A percentile compares a stretch with the other conserved stretches of the same genome.
phyloP scores from a whole-genome alignment of 495 filamentous ascomycete species.

The Penicillium crystallinum region DNA sequence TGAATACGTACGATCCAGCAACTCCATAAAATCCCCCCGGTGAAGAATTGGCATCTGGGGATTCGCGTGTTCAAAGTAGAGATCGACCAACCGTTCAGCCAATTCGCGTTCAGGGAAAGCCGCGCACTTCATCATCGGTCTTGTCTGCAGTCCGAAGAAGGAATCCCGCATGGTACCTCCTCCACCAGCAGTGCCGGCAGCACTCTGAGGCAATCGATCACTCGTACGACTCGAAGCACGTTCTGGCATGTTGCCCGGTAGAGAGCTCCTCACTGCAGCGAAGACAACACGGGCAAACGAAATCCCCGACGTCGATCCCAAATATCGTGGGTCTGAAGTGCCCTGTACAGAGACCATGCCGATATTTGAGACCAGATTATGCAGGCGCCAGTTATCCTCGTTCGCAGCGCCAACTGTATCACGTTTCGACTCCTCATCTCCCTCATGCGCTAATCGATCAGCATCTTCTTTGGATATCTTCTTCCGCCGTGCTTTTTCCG shows the following conservation, averaged over 20 bases:
- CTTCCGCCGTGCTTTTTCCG: constrained; percentile 20
- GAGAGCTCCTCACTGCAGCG: constrained; percentile 84
- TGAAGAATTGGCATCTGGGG: constrained; percentile 93
- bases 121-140: constrained; percentile 78
- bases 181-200: constrained; percentile 36
- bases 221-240: constrained; percentile 49
- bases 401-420: constrained; percentile 27
- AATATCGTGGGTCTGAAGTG: constrained; percentile 70
- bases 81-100: constrained; percentile 63
- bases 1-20: constrained; percentile 74
- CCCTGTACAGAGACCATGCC: constrained; percentile 72
- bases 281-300: constrained; percentile 94
- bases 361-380: constrained; percentile 71
- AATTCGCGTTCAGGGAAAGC: constrained; percentile 75
- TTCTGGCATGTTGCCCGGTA: constrained; percentile 53
- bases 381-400: constrained; percentile 59
- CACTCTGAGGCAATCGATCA: constrained; percentile 39
- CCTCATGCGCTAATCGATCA: constrained; percentile 28
- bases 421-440: constrained; percentile 19
- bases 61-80: constrained; percentile 95
- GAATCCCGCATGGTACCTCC: constrained; percentile 85
- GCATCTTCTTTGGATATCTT: constrained; percentile 25
- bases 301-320: constrained; percentile 84
- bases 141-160: constrained; percentile 90
- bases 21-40: constrained; percentile 74